Conservation (phyloP, 2,329 filamentous ascomycete species). For the Microdochium trichocladiopsis region DNA sequence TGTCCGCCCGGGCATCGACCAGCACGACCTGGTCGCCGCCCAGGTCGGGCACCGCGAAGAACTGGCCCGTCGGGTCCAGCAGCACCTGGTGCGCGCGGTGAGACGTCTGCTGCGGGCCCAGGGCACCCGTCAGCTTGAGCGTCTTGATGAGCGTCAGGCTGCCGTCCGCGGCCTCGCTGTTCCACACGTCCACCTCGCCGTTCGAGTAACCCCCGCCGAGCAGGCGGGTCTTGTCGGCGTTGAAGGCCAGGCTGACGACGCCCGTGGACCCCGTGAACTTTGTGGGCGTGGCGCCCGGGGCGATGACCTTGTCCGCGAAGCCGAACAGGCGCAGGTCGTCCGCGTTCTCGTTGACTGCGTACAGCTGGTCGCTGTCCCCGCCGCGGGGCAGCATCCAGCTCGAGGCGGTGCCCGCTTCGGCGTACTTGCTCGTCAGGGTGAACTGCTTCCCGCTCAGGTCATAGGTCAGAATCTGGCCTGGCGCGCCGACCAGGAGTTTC, state of each 20-base stretch:
- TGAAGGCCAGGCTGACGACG: constrained; percentile 41
- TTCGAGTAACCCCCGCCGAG: constrained; percentile 34
- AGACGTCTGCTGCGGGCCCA: constrained; percentile 18
- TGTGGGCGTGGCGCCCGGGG: constrained; percentile 14
- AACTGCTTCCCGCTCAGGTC: constrained; percentile 33
- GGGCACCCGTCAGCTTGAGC: constrained; percentile 23
- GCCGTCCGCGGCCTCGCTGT: constrained; percentile 24
- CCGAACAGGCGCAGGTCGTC: constrained; percentile 29
- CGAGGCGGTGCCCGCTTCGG: constrained; percentile 20
- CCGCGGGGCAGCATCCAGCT: constrained; percentile 37
- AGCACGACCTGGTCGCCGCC: constrained; percentile 40
- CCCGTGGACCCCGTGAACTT: constrained; percentile 28
- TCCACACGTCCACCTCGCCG: constrained; percentile 37
- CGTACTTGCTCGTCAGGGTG: constrained; percentile 26
- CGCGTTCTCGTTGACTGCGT: constrained; percentile 40
- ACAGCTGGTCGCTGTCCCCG: constrained; percentile 29
- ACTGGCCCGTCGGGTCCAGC: constrained; percentile 40
- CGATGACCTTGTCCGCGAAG: constrained; percentile 23
- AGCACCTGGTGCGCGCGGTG: constrained; percentile 39
- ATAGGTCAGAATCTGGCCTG: constrained; percentile 30
- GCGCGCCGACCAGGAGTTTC: constrained; percentile 33
- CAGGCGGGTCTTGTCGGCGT: constrained; percentile 33
- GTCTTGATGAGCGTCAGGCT: constrained; percentile 29
- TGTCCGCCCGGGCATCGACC: constrained; percentile 33
- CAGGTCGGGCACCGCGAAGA: constrained; percentile 40